A percentile compares a stretch with the other conserved stretches of the same genome.
Conservation (phyloP, 1,139 yeast species). For the Hansenula sp. region DNA sequence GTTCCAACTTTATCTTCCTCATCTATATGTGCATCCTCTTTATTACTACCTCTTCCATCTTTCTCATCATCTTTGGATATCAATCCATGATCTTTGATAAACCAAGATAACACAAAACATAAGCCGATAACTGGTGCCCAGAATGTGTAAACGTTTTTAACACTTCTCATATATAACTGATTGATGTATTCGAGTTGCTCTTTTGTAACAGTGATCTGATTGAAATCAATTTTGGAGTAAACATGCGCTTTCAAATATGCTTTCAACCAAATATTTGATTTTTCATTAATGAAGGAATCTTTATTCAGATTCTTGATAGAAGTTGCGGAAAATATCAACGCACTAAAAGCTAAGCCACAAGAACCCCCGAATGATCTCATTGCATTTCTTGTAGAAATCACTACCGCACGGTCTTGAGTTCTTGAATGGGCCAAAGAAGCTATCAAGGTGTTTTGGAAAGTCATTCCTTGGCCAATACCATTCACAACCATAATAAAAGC, state of each 20-base stretch:
- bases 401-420: constrained; percentile 49
- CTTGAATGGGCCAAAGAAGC: constrained; percentile 50
- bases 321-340: constrained; percentile 34
- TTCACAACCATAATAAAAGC: constrained; percentile 34
- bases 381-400: constrained; percentile 48
- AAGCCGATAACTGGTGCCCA: constrained; percentile 8
- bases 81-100: constrained; percentile 3
- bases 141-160: constrained; percentile 3
- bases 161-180: constrained; percentile 1
- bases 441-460: constrained; percentile 51
- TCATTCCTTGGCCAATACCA: constrained; percentile 49
- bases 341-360: constrained; percentile 44
- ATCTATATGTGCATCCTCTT: background rate
- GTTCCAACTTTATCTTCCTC: too few relatives aligned
- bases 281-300: background rate
- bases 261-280: background rate
- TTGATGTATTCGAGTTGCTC: constrained; percentile 1
- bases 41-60: background rate
- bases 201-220: background rate
- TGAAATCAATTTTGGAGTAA: background rate
- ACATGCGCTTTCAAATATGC: constrained; percentile 2
- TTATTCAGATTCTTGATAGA: constrained; percentile 22
- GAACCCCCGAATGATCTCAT: constrained; percentile 52
- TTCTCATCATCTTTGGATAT: background rate
- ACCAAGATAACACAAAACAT: constrained; percentile 1